phyloP scores from a whole-genome alignment of 2,329 filamentous ascomycete species.

The Talaromyces sp. region DNA sequence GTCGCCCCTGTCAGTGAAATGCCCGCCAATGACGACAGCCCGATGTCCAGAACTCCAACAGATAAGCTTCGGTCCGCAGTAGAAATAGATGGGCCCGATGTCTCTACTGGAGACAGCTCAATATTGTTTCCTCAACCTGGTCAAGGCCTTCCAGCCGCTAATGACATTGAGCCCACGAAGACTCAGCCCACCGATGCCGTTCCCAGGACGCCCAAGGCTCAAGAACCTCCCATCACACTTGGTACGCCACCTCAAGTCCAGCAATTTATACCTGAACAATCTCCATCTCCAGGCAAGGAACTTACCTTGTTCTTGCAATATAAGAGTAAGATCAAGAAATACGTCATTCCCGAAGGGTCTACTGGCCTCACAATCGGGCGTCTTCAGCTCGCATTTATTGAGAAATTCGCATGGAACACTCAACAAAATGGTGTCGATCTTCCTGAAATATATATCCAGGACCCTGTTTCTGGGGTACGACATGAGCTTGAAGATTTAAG shows the following conservation, averaged over 20 bases:
- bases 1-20: slow-evolving; percentile 26
- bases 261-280: slow-evolving; percentile 56
- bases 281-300: slow-evolving; percentile 71
- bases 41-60: slow-evolving; percentile 59
- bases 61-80: slow-evolving; percentile 56
- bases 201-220: slow-evolving; percentile 19
- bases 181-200: not conserved
- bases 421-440: slow-evolving; percentile 89
- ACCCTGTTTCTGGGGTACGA: slow-evolving; percentile 90
- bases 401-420: slow-evolving; percentile 99
- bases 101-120: slow-evolving; percentile 52
- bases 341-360: slow-evolving; percentile 78
- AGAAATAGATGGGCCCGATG: slow-evolving; percentile 36
- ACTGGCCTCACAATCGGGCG: slow-evolving; percentile 81
- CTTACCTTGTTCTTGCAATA: slow-evolving; percentile 93
- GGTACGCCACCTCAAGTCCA: slow-evolving; percentile 47
- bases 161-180: slow-evolving; percentile 37
- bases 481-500: slow-evolving; percentile 91
- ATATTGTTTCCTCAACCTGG: slow-evolving; percentile 51
- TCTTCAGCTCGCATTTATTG: slow-evolving; percentile 92
- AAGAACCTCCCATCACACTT: slow-evolving; percentile 25
- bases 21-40: slow-evolving; percentile 38
- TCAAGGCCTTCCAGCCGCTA: slow-evolving; percentile 34
- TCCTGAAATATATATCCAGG: slow-evolving; percentile 97
- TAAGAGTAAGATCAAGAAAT: slow-evolving; percentile 96